Base-by-base conservation (phyloP, 805 yeast genomes). In the Ogataea naganishii region DNA sequence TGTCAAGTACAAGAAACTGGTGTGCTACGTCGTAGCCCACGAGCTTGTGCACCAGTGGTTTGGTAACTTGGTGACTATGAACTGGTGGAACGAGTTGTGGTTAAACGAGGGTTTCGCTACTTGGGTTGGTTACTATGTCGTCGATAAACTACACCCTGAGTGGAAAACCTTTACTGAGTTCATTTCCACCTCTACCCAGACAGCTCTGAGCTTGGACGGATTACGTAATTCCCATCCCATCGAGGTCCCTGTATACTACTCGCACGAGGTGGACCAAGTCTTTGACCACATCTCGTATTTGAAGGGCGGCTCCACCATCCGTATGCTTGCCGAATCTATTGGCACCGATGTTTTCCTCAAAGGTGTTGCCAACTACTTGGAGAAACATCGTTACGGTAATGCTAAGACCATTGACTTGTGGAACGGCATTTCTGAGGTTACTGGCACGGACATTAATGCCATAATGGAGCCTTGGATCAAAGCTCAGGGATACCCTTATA, bases 51-150 rank as follows among this genome's bases (percentile, higher is more conserved):
- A 83, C 56, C 92, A 84, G 51, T 84, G 94, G 94, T 84, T 83
- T 47, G 94, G 95, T 33, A 79, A 84, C 54, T 67, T 80, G 43
- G 89, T 82, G 37, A 84, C 94, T 27, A 84, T 83, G 94, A 75
- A 80, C 46, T 84, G 94, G 92, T 83, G 95, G 95, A 84, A 83
- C 44, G 92, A 81, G 45, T 64, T 83, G 41, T 83, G 94, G 94
- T 69, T 83, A 37, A 83, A 83, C 49, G 94, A 83, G 58, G 92
- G 94, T 10, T 83, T 83, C 58, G 95, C 94, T 12, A 83, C 95
- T 17, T 83, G 83, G 77, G 80, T 80, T 49, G 82, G 85, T 4
- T 79, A 70, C 66, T 58, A 67, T 31, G 77, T 86, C 12, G 78
- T 78, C 31, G 77, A 80, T 47, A 54, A 67, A 39, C 66, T 81